Evolutionary conservation across 2,329 filamentous ascomycete species (phyloP).

Genomic region (Clarireedia hainanense): DNA sequence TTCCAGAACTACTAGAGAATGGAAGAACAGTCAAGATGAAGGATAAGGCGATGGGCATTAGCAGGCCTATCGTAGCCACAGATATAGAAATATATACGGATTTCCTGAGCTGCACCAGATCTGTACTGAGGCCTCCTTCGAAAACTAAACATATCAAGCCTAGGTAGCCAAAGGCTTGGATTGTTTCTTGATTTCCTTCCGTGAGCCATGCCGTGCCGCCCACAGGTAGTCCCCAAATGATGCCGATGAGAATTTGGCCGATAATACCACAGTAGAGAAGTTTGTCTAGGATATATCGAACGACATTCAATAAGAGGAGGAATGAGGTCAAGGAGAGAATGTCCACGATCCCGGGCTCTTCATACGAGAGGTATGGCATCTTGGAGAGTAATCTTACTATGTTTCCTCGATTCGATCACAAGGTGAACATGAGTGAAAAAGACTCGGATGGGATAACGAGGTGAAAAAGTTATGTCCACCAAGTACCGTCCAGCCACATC

Average conservation of each 20-base stretch:
- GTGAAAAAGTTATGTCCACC: no score
- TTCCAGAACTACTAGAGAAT: constrained; percentile 17
- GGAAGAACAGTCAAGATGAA: constrained; percentile 36
- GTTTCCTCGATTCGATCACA: no score
- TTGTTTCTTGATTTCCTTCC: constrained; percentile 40
- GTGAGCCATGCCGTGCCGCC: constrained; percentile 53
- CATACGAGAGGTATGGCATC: constrained; percentile 42
- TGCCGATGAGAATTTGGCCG: constrained; percentile 63
- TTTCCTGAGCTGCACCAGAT: constrained; percentile 37
- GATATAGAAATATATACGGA: constrained; percentile 51
- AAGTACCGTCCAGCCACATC: not conserved
- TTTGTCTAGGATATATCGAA: constrained; percentile 49
- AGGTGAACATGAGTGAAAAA: no score
- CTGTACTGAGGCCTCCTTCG: constrained; percentile 36
- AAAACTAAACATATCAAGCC: constrained; percentile 67
- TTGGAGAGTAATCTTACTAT: not conserved
- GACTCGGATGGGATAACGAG: no score
- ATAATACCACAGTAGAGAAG: constrained; percentile 62
- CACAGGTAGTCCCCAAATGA: constrained; percentile 62
- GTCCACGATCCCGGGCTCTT: constrained; percentile 51
- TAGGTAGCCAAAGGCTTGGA: constrained; percentile 63
- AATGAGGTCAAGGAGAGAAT: constrained; percentile 56
- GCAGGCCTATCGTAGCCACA: constrained; percentile 60
- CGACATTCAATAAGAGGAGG: constrained; percentile 51
- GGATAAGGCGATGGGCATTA: constrained; percentile 55